Conservation (phyloP, 2,329 filamentous ascomycete species). For the Talaromyces sp. region DNA sequence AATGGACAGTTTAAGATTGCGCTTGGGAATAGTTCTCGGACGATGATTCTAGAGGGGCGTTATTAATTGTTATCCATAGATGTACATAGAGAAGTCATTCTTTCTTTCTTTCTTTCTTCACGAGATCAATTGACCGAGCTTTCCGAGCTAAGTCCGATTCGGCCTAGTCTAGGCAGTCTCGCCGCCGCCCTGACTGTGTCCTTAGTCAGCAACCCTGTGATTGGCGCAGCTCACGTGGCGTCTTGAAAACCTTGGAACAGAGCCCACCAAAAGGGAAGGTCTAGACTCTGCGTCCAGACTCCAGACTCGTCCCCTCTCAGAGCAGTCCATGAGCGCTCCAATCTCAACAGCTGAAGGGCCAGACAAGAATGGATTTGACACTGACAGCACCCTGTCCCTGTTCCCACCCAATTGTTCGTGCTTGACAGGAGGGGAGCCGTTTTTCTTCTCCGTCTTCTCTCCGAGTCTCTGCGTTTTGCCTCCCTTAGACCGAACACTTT, state of each 20-base stretch:
- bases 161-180: not conserved
- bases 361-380: not conserved
- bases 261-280: not conserved
- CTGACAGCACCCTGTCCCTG: not conserved
- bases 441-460: not conserved
- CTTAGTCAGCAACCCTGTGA: not conserved
- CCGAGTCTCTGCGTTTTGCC: not conserved
- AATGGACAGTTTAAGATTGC: slow-evolving; percentile 38
- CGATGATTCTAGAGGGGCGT: slow-evolving; percentile 33
- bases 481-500: not conserved
- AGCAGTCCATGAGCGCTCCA: too few relatives aligned
- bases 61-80: slow-evolving; percentile 23
- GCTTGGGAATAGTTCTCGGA: slow-evolving; percentile 39
- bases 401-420: not conserved
- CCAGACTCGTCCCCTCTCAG: not conserved
- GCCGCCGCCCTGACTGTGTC: not conserved
- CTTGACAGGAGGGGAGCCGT: not conserved
- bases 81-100: not conserved
- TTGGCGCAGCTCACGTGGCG: slow-evolving; percentile 13
- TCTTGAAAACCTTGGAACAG: not conserved
- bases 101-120: not conserved
- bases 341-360: not conserved
- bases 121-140: not conserved
- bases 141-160: not conserved
- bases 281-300: not conserved